Evolutionary conservation across 257 asterid species (phyloP), one percentile per base, ranked within the genome.

Genomic region (Eucommia ulmoides): DNA sequence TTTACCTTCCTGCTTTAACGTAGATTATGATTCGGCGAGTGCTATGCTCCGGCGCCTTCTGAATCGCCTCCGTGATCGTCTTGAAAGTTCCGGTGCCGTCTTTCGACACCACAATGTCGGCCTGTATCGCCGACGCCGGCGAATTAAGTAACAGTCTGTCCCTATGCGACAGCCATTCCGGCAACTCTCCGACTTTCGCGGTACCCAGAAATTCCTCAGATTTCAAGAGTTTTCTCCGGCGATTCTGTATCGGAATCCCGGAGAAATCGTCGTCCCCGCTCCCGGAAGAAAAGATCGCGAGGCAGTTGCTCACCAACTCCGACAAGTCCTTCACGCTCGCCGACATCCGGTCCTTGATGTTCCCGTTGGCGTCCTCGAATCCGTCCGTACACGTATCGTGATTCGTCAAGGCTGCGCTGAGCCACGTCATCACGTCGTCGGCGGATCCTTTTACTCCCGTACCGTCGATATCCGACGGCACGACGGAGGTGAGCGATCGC

Each of bases 1-100:
- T 84, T 78, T 85, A 91, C 99, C 50, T 87, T 77, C 99, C 99
- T 53, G 93, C 99, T 76, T 65, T 91, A 61, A 91, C 92, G 82
- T 83, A 91, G 67, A 91, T 91, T n/a, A 91, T 74, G 41, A 77
- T 63, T 25, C 99, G 73, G 12, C 77, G 76, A 17, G 9, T 62
- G 20, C 93, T 58, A 38, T 75, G 24, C 51, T 81, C 83, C 21
- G 97, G 99, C 80, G 75, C 99, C 73, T 74, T 79, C 53, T 86
- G 79, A 24, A 91, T 91, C 58, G 99, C 99, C 70, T 83, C 94
- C 33, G 79, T 64, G 23, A 91, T 77, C 17, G 99, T 91, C 41
- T 79, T 81, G 51, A 11, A 74, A 52, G 94, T 86, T n/a, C 96
- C 95, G 67, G 52, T 91, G 20, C 94, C 99, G 55, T 81, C 88